Percentiles rank a stretch among this genome's conserved stretches.
Evolutionary conservation across 257 asterid species (phyloP).

Genomic region (Fraxinus americana): DNA sequence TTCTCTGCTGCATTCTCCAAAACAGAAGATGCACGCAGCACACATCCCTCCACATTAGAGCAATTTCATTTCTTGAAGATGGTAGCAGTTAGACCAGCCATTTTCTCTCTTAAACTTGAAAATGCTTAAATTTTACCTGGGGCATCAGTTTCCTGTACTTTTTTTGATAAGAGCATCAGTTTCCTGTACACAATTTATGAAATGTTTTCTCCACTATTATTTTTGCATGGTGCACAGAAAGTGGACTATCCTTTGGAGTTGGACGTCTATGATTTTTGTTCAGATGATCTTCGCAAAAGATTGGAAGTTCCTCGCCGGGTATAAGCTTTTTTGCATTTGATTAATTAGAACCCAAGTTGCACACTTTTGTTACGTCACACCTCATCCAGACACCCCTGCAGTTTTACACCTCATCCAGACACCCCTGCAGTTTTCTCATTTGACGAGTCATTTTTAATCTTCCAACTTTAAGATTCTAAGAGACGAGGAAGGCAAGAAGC

Average conservation of each 20-base stretch:
- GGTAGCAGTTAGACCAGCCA: not conserved
- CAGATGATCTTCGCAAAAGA: constrained; percentile 84
- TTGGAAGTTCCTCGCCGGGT: constrained; percentile 91
- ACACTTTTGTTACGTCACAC: not conserved
- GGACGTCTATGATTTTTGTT: constrained; percentile 91
- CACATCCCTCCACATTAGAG: not conserved
- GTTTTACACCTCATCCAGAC: constrained; percentile 15
- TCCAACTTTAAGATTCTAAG: constrained; percentile 60
- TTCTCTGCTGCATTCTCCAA: not conserved
- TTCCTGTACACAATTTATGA: constrained; percentile 1
- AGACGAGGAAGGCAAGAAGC: constrained; percentile 91
- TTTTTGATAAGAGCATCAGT: not conserved
- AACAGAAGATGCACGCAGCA: not conserved
- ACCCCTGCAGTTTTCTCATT: not conserved
- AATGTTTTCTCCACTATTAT: constrained; percentile 3
- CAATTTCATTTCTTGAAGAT: constrained; percentile 25
- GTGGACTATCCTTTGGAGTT: constrained; percentile 95
- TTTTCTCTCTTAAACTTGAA: constrained; percentile 10
- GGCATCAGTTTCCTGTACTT: not conserved
- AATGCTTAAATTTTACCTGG: not conserved
- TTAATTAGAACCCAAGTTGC: constrained; percentile 13
- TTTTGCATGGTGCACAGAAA: constrained; percentile 57
- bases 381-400: constrained; percentile 13
- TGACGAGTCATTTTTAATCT: constrained; percentile 12
- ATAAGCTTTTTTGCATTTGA: constrained; percentile 29